phyloP scores from a whole-genome alignment of 257 asterid species.

The Petunia secreta region DNA sequence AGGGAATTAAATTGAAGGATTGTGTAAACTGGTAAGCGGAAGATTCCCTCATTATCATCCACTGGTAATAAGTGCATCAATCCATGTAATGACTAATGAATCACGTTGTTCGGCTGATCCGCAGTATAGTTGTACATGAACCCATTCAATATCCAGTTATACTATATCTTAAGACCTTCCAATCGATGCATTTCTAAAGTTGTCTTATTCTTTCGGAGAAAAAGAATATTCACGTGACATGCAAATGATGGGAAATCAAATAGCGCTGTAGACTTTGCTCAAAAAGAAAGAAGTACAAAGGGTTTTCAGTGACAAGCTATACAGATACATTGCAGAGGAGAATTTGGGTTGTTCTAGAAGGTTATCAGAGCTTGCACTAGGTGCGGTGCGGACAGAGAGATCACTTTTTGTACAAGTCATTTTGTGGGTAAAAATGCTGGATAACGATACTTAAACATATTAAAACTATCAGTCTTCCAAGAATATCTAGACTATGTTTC shows the following conservation, averaged over 20 bases:
- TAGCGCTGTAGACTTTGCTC: not conserved
- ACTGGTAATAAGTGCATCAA: not conserved
- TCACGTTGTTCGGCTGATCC: not conserved
- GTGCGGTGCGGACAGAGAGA: not conserved
- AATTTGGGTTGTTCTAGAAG: constrained; percentile 7
- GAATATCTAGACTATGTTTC: constrained; percentile 15
- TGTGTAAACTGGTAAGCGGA: constrained; percentile 10
- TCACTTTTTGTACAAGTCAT: constrained; percentile 6
- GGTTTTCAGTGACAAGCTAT: constrained; percentile 2
- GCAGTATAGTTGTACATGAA: not conserved
- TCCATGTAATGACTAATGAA: not conserved
- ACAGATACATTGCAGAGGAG: not conserved
- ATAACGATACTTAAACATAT: not conserved
- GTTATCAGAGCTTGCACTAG: constrained; percentile 2
- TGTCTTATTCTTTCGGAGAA: not conserved
- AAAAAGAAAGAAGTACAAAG: not conserved
- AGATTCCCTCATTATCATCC: not conserved
- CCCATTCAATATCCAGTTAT: not conserved
- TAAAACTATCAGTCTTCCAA: not conserved
- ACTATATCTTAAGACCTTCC: not conserved
- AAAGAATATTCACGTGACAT: constrained; percentile 2
- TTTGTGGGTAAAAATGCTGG: not conserved
- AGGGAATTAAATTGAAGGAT: not conserved
- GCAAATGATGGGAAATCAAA: not conserved
- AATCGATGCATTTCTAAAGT: constrained; percentile 7